A percentile compares a stretch with the other conserved stretches of the same genome.
Evolutionary conservation across 306 rosid species (phyloP).

Genomic region (Dryas octopetala): DNA sequence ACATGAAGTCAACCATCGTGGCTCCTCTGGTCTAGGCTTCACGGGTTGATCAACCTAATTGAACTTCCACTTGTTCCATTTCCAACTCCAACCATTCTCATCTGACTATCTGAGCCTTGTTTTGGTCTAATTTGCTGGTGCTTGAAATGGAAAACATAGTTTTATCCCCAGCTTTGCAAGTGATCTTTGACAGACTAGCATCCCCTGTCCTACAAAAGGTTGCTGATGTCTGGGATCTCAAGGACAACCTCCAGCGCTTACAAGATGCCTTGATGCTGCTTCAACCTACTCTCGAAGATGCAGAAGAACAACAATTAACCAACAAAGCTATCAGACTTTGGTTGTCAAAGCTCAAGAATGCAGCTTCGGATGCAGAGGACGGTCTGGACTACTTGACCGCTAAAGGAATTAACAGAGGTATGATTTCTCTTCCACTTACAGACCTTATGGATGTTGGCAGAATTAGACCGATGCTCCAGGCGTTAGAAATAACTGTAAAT

Average conservation of each 20-base stretch:
- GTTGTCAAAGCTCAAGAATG: constrained; percentile 5
- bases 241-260: not conserved
- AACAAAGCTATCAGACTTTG: constrained; percentile 5
- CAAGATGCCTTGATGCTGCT: not conserved
- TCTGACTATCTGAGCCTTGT: not conserved
- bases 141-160: not conserved
- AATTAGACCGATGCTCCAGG: not conserved
- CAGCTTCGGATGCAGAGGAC: not conserved
- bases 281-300: constrained; percentile 15
- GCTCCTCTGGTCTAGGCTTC: too few species aligned
- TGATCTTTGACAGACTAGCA: constrained; percentile 14
- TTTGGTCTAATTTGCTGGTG: not conserved
- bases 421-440: too few species aligned
- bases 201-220: constrained; percentile 6
- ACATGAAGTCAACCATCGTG: too few species aligned
- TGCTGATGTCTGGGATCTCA: not conserved
- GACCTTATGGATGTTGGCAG: not conserved
- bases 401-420: not conserved
- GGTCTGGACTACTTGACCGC: not conserved
- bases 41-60: too few species aligned
- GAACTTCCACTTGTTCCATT: too few species aligned
- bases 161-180: constrained; percentile 17
- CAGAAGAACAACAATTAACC: constrained; percentile 11
- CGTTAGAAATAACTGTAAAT: not conserved
- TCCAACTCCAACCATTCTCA: not conserved